Evolutionary conservation across 2,329 filamentous ascomycete species (phyloP), one percentile per base, ranked within the genome.

Genomic region (Juglanconis sp.): DNA sequence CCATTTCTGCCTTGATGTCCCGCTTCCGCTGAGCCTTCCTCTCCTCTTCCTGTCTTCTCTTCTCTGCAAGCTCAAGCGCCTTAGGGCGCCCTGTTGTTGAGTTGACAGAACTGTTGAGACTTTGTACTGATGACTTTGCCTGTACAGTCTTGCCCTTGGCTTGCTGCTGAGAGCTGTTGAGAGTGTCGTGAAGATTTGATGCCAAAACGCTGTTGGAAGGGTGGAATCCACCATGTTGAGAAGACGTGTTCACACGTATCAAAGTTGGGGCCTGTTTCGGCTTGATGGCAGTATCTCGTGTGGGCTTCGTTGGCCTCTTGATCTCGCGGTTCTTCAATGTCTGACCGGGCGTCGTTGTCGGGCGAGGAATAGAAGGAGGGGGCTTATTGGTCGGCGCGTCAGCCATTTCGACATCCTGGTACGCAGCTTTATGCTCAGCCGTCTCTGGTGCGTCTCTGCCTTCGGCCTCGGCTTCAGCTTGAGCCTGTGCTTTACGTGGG

Each of bases 31-130:
- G 87, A 13, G 86, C 85, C 65, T 92, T 90, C 52, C 87, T 86
- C 70, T 96, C 91, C 67, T 96, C 92, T 71, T 87, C 88, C 71
- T 96, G 92, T 70, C 89, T 94, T 73, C 92, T 93, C 69, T 87
- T 88, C 44, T 91, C 89, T 2, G 89, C 91, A 52, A 89, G 80
- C 57, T 93, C 86, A 30, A 93, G 77, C 2, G 90, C 88, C 70
- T 89, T 91, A 0, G 87, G 83, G 55, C 87, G 86, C 2, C 83
- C 79, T n/a, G 79, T 80, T 36, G 87, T 82, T n/a, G 86, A 85
- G 38, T 34, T 63, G 6, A 79, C 78, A 6, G 85, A 86, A 67
- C 80, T 83, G 71, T 89, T 91, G 56, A 92, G 78, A 68, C 83
- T 90, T 57, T 82, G 77, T 8, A 77, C 68, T 1, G 83, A 83